These are phyloP conservation scores for Raffaelea arxii DNA, from an alignment of 2,329 filamentous ascomycete species.

Conservation along the genomic window DNA sequence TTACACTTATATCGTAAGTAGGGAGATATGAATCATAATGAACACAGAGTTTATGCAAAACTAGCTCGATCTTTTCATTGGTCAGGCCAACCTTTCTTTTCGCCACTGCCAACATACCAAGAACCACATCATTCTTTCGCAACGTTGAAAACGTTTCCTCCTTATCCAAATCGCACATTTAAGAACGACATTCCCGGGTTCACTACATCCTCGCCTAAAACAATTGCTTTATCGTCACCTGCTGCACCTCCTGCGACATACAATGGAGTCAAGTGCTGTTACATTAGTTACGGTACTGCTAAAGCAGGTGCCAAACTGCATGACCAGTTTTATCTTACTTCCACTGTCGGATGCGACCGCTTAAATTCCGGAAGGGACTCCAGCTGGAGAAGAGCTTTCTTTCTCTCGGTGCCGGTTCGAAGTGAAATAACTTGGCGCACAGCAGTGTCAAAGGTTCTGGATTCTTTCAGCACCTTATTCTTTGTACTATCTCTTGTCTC, in stretches of 20 bases:
- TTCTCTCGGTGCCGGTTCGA: neutral
- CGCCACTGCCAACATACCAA: too few relatives aligned
- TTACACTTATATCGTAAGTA: too few relatives aligned
- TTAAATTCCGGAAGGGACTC: conserved; percentile 6
- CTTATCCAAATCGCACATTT: conserved; percentile 2
- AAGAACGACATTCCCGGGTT: conserved; percentile 4
- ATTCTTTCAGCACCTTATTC: neutral
- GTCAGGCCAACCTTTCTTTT: too few relatives aligned
- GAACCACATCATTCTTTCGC: too few relatives aligned
- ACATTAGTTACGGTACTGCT: neutral
- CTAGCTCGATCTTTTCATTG: too few relatives aligned
- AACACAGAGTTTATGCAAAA: too few relatives aligned
- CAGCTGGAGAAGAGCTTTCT: conserved; percentile 1
- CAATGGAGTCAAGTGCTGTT: conserved; percentile 3
- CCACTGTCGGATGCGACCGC: conserved; percentile 7
- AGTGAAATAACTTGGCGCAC: neutral
- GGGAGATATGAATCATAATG: too few relatives aligned
- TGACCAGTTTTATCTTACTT: neutral
- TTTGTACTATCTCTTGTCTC: neutral
- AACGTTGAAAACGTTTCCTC: too few relatives aligned
- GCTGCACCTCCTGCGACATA: conserved; percentile 2
- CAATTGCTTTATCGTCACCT: conserved; percentile 1
- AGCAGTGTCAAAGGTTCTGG: neutral
- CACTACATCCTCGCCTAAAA: conserved; percentile 2
- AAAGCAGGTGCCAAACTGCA: neutral